These are phyloP conservation scores for Rhodotorula paludigena DNA, from an alignment of 768 basidiomycete genomes.

Conservation along the genomic window DNA sequence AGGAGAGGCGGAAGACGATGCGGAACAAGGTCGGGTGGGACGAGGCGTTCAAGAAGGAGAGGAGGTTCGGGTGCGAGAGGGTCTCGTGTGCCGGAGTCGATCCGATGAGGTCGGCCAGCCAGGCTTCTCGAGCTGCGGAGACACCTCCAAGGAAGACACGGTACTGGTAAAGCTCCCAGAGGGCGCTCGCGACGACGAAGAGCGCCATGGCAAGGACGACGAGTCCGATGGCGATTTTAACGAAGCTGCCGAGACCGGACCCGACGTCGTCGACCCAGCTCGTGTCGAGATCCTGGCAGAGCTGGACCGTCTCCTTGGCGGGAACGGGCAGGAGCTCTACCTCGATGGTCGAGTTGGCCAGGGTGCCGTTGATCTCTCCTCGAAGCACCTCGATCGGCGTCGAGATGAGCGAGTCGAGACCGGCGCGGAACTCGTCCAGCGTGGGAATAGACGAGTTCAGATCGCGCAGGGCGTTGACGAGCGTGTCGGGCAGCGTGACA, in stretches of 20 bases:
- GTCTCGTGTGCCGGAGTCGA: background rate
- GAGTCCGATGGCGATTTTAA: slow-evolving; percentile 72
- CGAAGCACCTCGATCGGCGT: slow-evolving; percentile 84
- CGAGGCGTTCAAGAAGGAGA: slow-evolving; percentile 65
- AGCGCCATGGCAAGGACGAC: slow-evolving; percentile 67
- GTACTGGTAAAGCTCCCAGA: slow-evolving; percentile 88
- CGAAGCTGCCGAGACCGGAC: slow-evolving; percentile 67
- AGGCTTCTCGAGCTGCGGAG: slow-evolving; percentile 67
- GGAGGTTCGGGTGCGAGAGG: slow-evolving; percentile 53
- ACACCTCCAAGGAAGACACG: slow-evolving; percentile 62
- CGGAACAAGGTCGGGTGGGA: slow-evolving; percentile 69
- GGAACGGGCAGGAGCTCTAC: slow-evolving; percentile 73
- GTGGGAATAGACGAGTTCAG: slow-evolving; percentile 79
- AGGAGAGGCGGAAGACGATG: slow-evolving; percentile 57
- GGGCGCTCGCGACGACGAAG: slow-evolving; percentile 66
- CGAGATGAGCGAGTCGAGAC: slow-evolving; percentile 56
- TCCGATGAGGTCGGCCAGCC: slow-evolving; percentile 60
- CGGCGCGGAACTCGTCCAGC: slow-evolving; percentile 65
- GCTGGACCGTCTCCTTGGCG: slow-evolving; percentile 59
- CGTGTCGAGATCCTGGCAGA: slow-evolving; percentile 74
- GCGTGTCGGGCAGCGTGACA: slow-evolving; percentile 70
- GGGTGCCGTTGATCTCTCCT: slow-evolving; percentile 80
- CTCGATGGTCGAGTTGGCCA: slow-evolving; percentile 57
- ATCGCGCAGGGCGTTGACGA: slow-evolving; percentile 65
- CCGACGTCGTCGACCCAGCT: slow-evolving; percentile 81